Conservation (phyloP, 108 stramenopile genomes). For the Cyclostephanos tholiformis region DNA sequence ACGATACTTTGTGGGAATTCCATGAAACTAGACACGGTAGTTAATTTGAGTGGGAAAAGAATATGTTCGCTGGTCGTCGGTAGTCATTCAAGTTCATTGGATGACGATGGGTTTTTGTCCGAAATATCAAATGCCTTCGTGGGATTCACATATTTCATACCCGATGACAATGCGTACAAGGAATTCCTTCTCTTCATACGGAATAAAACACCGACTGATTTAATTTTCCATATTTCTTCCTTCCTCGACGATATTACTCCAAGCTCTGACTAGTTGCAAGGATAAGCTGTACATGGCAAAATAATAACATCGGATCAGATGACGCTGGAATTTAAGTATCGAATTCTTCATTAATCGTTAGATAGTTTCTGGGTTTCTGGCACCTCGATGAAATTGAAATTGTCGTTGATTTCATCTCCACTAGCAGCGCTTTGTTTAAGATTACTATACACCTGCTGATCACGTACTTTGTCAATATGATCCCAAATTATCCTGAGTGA, state of each 20-base stretch:
- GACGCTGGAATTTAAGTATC: too few species aligned
- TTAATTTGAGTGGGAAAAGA: slow-evolving; percentile 20
- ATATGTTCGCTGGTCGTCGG: slow-evolving; percentile 25
- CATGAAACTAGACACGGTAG: slow-evolving; percentile 16
- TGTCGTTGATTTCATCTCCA: too few species aligned
- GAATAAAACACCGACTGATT: slow-evolving; percentile 18
- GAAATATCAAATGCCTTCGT: slow-evolving; percentile 19
- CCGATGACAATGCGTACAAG: slow-evolving; percentile 21
- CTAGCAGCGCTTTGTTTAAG: too few species aligned
- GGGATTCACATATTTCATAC: slow-evolving; percentile 28
- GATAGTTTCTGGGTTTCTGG: too few species aligned
- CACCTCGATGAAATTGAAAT: too few species aligned
- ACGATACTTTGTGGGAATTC: slow-evolving; percentile 30
- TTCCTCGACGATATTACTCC: neutral
- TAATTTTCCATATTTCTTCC: slow-evolving; percentile 3
- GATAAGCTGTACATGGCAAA: neutral
- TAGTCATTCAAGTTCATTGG: neutral
- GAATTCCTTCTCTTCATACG: slow-evolving; percentile 15
- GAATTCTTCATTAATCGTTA: too few species aligned
- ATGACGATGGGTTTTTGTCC: slow-evolving; percentile 9
- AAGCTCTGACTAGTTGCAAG: neutral
- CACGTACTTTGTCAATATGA: slow-evolving; percentile 62
- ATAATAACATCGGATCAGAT: neutral
- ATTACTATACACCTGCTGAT: neutral
- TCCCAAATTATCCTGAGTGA: slow-evolving; percentile 69